Evolutionary conservation across 768 basidiomycete genomes (phyloP), one percentile per base, ranked within the genome.

Genomic region (Xerocomellus amylosporus): DNA sequence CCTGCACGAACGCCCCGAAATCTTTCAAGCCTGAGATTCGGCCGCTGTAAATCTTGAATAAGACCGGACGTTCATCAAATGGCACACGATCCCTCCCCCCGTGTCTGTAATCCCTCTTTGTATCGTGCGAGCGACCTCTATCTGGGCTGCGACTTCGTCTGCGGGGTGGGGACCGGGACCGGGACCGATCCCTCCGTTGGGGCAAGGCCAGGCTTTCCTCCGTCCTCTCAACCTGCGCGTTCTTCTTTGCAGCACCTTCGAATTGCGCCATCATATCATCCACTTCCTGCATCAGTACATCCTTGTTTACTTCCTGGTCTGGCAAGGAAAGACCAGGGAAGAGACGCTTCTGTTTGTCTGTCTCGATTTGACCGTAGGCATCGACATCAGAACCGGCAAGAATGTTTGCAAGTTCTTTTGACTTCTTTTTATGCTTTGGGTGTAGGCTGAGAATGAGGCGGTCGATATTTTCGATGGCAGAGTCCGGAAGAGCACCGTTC

Each of bases 41-140:
- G 8, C 96, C 97, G 49, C 80, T 78, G 71, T 98, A 99, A 31
- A 98, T 93, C 77, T 98, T 98, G 83, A 86, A 98, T 41, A 97
- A 70, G 3, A 98, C 75, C 0, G 97, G 94, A 46, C 78, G 79
- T 40, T 95, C 91, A 66, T 99, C 96, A 36, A 88, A 47, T 22
- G 59, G 54, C 2, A 61, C 41, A 14, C 71, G 67, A 58, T 69
- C 73, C 47, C 72, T 75, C 55, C 72, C 64, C 36, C 64, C 75
- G 62, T 70, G 67, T 71, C 67, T 57, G 49, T 81, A 73, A 34
- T 77, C 76, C 42, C 75, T 71, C 51, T 73, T 65, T 24, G 75
- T 63, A 37, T 73, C 75, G 50, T 77, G 69, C 2, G 78, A 77
- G 48, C 83, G 75, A 39, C 80, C 81, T 55, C 86, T 79, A 9